phyloP scores from a whole-genome alignment of 805 yeast species.

The Lipomyces sp. region DNA sequence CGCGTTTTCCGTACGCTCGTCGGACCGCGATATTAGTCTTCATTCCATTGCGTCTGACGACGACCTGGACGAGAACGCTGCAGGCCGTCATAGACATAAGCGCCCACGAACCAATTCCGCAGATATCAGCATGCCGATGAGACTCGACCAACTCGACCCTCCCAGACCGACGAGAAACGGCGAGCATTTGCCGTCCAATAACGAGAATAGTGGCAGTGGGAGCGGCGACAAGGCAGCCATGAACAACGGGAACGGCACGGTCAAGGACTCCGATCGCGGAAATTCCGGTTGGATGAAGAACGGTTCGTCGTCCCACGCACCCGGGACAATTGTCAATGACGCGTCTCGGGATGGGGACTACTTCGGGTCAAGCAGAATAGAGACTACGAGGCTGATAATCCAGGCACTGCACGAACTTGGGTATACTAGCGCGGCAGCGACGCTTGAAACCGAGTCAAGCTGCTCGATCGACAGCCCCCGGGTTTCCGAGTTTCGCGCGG shows the following conservation, averaged over 20 bases:
- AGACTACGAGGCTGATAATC: conserved; percentile 49
- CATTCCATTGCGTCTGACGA: no score
- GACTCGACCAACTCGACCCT: conserved; percentile 9
- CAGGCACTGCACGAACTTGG: conserved; percentile 53
- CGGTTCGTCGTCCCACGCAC: neutral
- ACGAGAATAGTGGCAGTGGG: no score
- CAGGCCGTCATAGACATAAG: conserved; percentile 9
- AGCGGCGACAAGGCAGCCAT: neutral
- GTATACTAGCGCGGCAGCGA: conserved; percentile 41
- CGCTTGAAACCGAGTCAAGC: conserved; percentile 42
- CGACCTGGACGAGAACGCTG: neutral
- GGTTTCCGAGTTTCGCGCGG: conserved; percentile 42
- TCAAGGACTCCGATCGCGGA: no score
- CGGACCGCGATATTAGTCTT: no score
- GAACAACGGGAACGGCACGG: neutral
- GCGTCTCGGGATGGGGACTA: conserved; percentile 19
- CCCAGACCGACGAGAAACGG: neutral
- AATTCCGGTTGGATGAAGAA: neutral
- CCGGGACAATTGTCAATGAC: neutral
- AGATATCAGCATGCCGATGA: conserved; percentile 17
- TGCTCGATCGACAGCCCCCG: conserved; percentile 42
- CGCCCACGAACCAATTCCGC: conserved; percentile 14
- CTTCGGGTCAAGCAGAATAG: conserved; percentile 36
- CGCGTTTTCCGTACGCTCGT: no score
- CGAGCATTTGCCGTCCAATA: neutral